Evolutionary conservation across 176 grass and related monocot species (phyloP), one percentile per base, ranked within the genome.

Genomic region (Avena insularis): DNA sequence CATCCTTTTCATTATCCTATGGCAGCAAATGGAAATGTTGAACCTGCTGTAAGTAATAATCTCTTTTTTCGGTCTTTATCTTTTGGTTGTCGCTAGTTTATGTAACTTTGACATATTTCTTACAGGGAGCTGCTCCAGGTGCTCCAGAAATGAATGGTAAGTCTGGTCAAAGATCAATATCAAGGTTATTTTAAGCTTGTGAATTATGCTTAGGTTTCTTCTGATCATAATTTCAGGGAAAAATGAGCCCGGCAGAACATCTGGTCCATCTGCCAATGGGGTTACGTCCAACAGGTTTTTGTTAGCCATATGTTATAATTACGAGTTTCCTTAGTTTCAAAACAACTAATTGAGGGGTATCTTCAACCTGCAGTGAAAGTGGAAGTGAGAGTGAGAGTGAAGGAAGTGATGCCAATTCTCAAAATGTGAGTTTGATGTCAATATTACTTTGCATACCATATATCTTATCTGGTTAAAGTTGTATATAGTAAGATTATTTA

Each of bases 361-460:
- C n/a, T 61, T 81, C 9, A 55, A 91, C 84, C 75, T 96, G 87
- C 87, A 95, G 92, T 63, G 92, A 98, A 60, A 94, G 96, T 88
- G 92, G 85, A 90, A 98, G 82, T 74, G 93, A 98, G 57, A 98
- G 90, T 88, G 94, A 94, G 68, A 95, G 90, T 85, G 93, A 96
- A 89, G 96, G 88, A 85, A 98, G 93, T 79, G 90, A 98, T 82
- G 90, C 86, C 45, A 94, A 94, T 87, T 98, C 92, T 78, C 92
- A 96, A 80, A 98, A 96, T 87, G 96, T 98, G 65, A 94, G 92
- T 79, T 85, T 71, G 81, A 67, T 82, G 1, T 75, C 20, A 12
- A n/a, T 75, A 16, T 46, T 69, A 46, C 15, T 69, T 81, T 81
- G 73, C 50, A 80, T 80, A 55, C 48, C 29, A 50, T 70, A 76